Evolutionary conservation across 345 rosid species (phyloP), one percentile per base, ranked within the genome.

Genomic region (Rubroshorea leprosula): DNA sequence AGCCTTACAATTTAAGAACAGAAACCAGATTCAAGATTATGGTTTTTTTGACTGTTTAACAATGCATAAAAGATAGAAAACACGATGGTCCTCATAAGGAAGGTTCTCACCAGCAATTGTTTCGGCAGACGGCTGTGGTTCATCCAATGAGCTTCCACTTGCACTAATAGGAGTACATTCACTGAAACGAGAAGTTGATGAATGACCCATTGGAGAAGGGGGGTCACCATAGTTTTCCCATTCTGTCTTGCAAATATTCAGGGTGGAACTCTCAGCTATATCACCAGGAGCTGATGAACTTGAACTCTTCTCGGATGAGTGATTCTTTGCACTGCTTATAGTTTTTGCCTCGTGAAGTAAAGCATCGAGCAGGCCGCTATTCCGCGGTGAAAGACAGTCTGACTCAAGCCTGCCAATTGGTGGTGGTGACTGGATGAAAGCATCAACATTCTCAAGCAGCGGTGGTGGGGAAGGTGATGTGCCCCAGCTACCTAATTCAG

Each of bases 351-450:
- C 87, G 3, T 84, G 76, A 68, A 90, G 82, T 73, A 93, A 70
- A 76, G 95, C 85, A 82, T 93, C 97, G 69, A 93, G 83, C 51
- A 93, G 82, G 55, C 97, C 99, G 55, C 96, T 87, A 61, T 93
- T 85, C 26, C 64, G 74, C 12, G 87, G 86, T 38, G 96, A 83
- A 68, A 70, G 73, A 74, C 78, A 76, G 49, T 68, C 71, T 20
- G 87, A 68, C 49, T 80, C 87, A 45, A 73, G 64, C 60, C 63
- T 68, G 35, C 80, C 80, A 39, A 73, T 70, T 61, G 82, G 68
- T 19, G 80, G 82, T 14, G 97, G 97, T 74, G 95, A 93, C 65
- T 83, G 97, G 58, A 93, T 80, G 67, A 78, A 93, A 51, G 82
- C 74, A 65, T 87, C 95, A 17, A 82, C 82, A 21, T 91, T 68